Evolutionary conservation across 2,329 filamentous ascomycete genomes (phyloP).

Genomic region (Aspergillus ochraceoroseus): DNA sequence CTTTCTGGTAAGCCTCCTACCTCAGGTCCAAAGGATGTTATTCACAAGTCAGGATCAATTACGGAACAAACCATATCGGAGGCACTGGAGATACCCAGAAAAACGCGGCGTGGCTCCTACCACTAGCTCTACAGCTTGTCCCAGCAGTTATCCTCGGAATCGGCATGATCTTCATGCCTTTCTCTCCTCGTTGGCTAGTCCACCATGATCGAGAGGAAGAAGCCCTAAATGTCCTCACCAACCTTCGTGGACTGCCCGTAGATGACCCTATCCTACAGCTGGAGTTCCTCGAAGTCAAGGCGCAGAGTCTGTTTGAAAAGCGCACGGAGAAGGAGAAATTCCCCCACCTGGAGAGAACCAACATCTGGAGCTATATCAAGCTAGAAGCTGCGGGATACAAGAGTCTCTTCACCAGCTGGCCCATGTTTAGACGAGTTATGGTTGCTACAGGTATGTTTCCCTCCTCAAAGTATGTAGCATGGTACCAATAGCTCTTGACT

Average conservation of each 20-base stretch:
- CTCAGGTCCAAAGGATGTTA: too few species aligned
- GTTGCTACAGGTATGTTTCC: too few species aligned
- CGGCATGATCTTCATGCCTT: constrained; percentile 78
- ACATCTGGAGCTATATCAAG: too few species aligned
- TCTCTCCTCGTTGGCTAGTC: constrained; percentile 69
- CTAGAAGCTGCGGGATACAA: too few species aligned
- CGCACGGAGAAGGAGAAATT: constrained; percentile 59
- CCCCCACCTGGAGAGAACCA: too few species aligned
- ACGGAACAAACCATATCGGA: constrained; percentile 7
- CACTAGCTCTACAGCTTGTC: constrained; percentile 51
- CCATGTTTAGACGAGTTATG: too few species aligned
- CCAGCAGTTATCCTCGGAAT: constrained; percentile 62
- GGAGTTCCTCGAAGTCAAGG: constrained; percentile 79
- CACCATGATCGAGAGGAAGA: constrained; percentile 66
- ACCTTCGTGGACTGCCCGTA: constrained; percentile 56
- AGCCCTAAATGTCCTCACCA: constrained; percentile 58
- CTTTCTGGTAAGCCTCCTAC: too few species aligned
- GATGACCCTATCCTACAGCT: constrained; percentile 66
- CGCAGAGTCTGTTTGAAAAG: constrained; percentile 72
- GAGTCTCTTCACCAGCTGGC: too few species aligned
- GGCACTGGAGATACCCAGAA: constrained; percentile 47
- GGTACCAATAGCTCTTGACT: too few species aligned
- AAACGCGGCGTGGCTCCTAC: constrained; percentile 50
- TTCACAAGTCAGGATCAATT: too few species aligned
- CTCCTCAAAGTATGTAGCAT: too few species aligned